phyloP scores from a whole-genome alignment of 208 protist genomes.

The Leishmania turanica region DNA sequence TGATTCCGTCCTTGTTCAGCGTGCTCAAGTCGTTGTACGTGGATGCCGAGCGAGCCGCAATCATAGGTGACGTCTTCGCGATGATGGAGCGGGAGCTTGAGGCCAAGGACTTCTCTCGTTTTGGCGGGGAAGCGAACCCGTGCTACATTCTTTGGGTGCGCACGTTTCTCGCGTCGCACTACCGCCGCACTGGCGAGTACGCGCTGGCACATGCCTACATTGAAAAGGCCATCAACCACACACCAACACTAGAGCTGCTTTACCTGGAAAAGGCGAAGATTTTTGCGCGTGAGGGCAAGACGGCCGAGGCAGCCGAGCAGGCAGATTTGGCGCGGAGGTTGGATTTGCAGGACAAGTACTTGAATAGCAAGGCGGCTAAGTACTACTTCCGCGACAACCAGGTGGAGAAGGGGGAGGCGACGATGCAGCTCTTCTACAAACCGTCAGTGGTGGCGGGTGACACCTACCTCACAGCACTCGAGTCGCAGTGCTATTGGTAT shows the following conservation, averaged over 20 bases:
- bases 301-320: constrained; percentile 69
- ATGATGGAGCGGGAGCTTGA: constrained; percentile 64
- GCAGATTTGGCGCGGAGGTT: constrained; percentile 90
- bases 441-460: constrained; percentile 43
- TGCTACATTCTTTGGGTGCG: constrained; percentile 89
- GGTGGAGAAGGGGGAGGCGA: constrained; percentile 79
- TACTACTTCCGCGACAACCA: constrained; percentile 92
- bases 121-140: constrained; percentile 68
- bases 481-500: constrained; percentile 98
- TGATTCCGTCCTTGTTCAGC: constrained; percentile 94
- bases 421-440: constrained; percentile 93
- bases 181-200: constrained; percentile 68
- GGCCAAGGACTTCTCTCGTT: constrained; percentile 63
- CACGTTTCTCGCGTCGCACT: constrained; percentile 92
- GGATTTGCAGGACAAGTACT: constrained; percentile 96
- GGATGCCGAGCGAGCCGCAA: constrained; percentile 55
- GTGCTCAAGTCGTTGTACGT: constrained; percentile 94
- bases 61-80: constrained; percentile 81
- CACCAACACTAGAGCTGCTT: constrained; percentile 95
- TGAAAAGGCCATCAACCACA: constrained; percentile 94
- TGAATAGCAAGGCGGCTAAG: constrained; percentile 94
- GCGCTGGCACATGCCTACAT: constrained; percentile 79
- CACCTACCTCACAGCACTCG: constrained; percentile 79
- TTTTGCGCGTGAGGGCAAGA: constrained; percentile 74
- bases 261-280: constrained; percentile 94